These are phyloP conservation scores for Canariomyces notabilis DNA, from an alignment of 2,329 filamentous ascomycete species.

Conservation along the genomic window DNA sequence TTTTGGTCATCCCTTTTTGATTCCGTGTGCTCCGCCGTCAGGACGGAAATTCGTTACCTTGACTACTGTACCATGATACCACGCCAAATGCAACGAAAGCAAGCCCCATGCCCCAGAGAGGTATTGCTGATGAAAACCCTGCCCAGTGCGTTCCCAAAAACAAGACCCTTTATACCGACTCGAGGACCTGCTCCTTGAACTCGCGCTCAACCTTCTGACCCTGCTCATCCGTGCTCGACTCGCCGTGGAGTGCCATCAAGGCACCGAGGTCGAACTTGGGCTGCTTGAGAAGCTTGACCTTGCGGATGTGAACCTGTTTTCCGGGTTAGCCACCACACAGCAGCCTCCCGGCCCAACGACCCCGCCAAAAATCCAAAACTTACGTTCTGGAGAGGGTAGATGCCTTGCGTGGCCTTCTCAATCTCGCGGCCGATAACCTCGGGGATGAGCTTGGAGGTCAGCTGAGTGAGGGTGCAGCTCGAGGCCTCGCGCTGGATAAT, in stretches of 20 bases:
- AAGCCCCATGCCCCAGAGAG: constrained; percentile 43
- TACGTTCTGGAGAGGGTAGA: constrained; percentile 99
- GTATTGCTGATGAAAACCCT: constrained; percentile 36
- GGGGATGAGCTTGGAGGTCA: constrained; percentile 97
- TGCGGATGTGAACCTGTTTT: constrained; percentile 92
- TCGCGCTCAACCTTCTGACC: constrained; percentile 98
- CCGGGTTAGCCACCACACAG: constrained; percentile 19
- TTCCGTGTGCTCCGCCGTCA: constrained; percentile 33
- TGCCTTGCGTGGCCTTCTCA: constrained; percentile 98
- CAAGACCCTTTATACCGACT: constrained; percentile 72
- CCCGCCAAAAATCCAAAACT: constrained; percentile 31
- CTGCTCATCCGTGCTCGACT: constrained; percentile 91
- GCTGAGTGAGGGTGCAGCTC: constrained; percentile 90
- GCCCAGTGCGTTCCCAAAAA: constrained; percentile 42
- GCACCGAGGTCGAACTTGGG: constrained; percentile 99
- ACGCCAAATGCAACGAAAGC: constrained; percentile 46
- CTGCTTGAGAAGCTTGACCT: constrained; percentile 98
- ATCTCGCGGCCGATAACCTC: constrained; percentile 99
- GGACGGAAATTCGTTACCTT: constrained; percentile 31
- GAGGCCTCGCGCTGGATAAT: constrained; percentile 96
- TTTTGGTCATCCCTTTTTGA: constrained; percentile 30
- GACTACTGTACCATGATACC: constrained; percentile 38
- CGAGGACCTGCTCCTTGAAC: constrained; percentile 97
- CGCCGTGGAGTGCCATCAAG: constrained; percentile 93
- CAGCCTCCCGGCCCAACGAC: neutral